Evolutionary conservation across 2,329 filamentous ascomycete genomes (phyloP).

Genomic region (Plenodomus biglobosus): DNA sequence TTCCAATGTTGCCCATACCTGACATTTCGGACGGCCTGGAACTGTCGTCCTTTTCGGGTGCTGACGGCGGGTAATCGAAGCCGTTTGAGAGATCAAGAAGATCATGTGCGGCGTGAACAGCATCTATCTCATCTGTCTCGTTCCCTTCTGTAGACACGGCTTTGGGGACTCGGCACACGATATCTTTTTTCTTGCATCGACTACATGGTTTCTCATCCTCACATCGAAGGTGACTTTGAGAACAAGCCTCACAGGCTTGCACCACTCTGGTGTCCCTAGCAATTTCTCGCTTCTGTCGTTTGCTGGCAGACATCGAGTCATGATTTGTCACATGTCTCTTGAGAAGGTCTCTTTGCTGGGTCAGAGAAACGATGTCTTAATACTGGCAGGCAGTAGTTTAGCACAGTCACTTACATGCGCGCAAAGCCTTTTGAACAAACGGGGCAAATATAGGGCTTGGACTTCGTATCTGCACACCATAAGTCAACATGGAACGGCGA

Average conservation of each 20-base stretch:
- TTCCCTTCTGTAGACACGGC: slow-evolving; percentile 12
- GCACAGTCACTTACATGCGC: slow-evolving; percentile 40
- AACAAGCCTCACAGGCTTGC: slow-evolving; percentile 57
- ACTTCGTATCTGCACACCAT: slow-evolving; percentile 38
- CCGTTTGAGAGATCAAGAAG: slow-evolving; percentile 32
- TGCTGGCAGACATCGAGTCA: slow-evolving; percentile 38
- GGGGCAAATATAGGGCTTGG: slow-evolving; percentile 51
- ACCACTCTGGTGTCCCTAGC: slow-evolving; percentile 32
- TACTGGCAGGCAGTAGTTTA: background rate
- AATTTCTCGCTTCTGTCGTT: slow-evolving; percentile 29
- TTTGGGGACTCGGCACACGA: slow-evolving; percentile 45
- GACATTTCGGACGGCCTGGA: slow-evolving; percentile 1
- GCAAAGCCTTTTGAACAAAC: slow-evolving; percentile 52
- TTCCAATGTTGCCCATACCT: slow-evolving; percentile 4
- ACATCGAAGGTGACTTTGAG: slow-evolving; percentile 56
- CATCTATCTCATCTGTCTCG: slow-evolving; percentile 25
- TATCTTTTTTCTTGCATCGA: slow-evolving; percentile 53
- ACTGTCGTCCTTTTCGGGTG: slow-evolving; percentile 7
- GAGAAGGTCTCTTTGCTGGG: slow-evolving; percentile 47
- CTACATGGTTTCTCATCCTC: slow-evolving; percentile 58
- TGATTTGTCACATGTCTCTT: slow-evolving; percentile 55
- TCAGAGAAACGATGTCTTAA: slow-evolving; percentile 4
- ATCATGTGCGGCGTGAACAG: slow-evolving; percentile 36
- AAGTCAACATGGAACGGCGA: slow-evolving; percentile 9
- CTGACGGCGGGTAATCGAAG: slow-evolving; percentile 19